These are phyloP conservation scores for Lathyrus oleraceus DNA, from an alignment of 306 rosid species.

Conservation along the genomic window DNA sequence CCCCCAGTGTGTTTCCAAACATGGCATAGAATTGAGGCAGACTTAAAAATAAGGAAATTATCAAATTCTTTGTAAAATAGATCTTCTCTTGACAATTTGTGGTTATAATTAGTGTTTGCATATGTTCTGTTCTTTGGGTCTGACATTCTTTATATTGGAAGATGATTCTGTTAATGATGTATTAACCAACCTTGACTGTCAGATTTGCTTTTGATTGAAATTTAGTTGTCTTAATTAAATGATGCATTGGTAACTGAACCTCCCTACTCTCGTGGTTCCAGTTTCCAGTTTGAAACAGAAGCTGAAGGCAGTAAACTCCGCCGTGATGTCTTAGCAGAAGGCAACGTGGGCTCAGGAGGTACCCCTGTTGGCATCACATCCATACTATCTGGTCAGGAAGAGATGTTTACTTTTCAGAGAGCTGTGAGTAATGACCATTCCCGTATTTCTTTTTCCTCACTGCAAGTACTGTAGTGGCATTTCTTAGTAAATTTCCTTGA, in stretches of 20 bases:
- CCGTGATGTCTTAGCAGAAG: conserved; percentile 79
- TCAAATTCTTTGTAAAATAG: conserved; percentile 4
- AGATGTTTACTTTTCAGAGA: conserved; percentile 88
- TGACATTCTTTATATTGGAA: not conserved
- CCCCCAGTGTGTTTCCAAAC: conserved; percentile 5
- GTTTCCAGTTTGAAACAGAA: conserved; percentile 97
- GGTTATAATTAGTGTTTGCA: conserved; percentile 3
- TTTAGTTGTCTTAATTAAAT: not conserved
- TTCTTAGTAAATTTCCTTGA: not conserved
- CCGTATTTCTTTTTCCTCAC: conserved; percentile 27
- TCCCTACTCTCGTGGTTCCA: conserved; percentile 45
- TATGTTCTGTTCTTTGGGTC: conserved; percentile 17
- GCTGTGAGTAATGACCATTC: conserved; percentile 67
- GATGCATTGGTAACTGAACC: conserved; percentile 33
- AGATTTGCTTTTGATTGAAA: conserved; percentile 30
- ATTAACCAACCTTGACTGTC: conserved; percentile 13
- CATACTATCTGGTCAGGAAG: conserved; percentile 90
- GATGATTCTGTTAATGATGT: conserved; percentile 15
- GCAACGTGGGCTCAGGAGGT: conserved; percentile 72
- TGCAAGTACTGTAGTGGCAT: conserved; percentile 10
- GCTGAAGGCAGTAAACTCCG: conserved; percentile 81
- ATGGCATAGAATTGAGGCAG: not conserved
- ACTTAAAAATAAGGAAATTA: conserved; percentile 24
- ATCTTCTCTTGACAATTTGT: not conserved
- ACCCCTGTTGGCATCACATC: conserved; percentile 66